phyloP scores from a whole-genome alignment of 768 basidiomycete species.

The Filobasidium wieringae region DNA sequence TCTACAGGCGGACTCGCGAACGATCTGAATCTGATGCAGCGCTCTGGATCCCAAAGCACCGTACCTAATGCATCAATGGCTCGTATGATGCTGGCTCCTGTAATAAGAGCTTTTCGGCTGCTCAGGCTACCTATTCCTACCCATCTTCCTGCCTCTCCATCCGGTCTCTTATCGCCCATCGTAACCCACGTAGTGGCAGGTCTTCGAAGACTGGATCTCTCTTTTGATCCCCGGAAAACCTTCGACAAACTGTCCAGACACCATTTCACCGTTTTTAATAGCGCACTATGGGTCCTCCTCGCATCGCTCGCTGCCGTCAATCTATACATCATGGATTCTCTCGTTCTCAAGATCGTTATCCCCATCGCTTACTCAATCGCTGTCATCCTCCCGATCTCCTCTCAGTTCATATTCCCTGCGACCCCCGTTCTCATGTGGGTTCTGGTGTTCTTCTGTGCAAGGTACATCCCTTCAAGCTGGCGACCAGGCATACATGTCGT shows the following conservation, averaged over 20 bases:
- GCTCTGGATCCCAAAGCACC: background rate
- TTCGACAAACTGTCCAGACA: constrained; percentile 21
- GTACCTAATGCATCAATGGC: constrained; percentile 14
- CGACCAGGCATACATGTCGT: constrained; percentile 82
- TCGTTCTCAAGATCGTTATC: constrained; percentile 54
- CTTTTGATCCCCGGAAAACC: constrained; percentile 26
- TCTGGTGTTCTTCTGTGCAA: constrained; percentile 70
- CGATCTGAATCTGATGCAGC: no score
- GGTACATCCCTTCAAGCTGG: constrained; percentile 64
- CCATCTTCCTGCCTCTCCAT: constrained; percentile 15
- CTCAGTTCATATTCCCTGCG: constrained; percentile 77
- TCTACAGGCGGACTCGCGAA: no score
- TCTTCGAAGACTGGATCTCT: constrained; percentile 30
- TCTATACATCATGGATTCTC: constrained; percentile 70
- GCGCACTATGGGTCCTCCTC: constrained; percentile 65
- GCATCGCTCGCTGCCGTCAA: constrained; percentile 76
- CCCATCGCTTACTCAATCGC: constrained; percentile 58
- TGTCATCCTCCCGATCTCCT: constrained; percentile 70
- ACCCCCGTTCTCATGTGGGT: constrained; percentile 78
- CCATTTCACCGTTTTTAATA: constrained; percentile 28
- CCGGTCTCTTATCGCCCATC: constrained; percentile 19
- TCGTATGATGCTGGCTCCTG: constrained; percentile 19
- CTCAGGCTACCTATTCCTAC: constrained; percentile 16
- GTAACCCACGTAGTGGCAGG: constrained; percentile 25
- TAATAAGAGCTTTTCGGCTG: constrained; percentile 17